Conservation (phyloP, 2,329 filamentous ascomycete species). For the Botrytis fragariae region DNA sequence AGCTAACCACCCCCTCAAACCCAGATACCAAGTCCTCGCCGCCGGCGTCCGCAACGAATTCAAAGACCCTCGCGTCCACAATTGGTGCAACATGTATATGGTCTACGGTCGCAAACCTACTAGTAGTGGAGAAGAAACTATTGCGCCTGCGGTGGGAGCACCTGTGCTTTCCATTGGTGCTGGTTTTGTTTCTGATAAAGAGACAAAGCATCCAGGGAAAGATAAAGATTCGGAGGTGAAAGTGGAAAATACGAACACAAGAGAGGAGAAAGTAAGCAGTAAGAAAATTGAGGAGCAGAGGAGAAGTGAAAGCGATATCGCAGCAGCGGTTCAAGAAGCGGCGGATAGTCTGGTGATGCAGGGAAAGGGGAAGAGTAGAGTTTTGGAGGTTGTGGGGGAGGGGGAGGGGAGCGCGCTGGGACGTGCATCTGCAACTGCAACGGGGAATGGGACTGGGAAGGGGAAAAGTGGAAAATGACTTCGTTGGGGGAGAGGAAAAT, state of each 20-base stretch:
- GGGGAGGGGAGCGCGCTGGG: background rate
- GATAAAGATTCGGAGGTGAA: too few species aligned
- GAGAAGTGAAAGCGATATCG: background rate
- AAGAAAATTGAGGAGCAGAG: background rate
- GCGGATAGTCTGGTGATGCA: background rate
- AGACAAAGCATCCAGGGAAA: too few species aligned
- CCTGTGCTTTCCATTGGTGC: background rate
- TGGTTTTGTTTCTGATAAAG: background rate
- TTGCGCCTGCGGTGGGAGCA: background rate
- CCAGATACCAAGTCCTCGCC: slow-evolving; percentile 16
- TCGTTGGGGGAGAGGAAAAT: background rate
- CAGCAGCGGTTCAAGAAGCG: background rate
- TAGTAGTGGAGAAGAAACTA: background rate
- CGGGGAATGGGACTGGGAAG: background rate
- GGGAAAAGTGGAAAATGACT: background rate
- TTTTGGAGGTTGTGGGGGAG: background rate
- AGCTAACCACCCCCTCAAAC: background rate
- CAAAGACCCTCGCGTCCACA: background rate
- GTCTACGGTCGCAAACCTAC: background rate
- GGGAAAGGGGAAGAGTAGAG: background rate
- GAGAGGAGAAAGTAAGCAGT: too few species aligned
- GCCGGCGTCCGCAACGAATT: slow-evolving; percentile 15
- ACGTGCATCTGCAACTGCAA: background rate
- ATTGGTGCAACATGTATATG: slow-evolving; percentile 11
- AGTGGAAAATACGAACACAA: too few species aligned